Base-by-base conservation (phyloP, 1,139 yeast genomes). In the Hyphopichia wangnamkhiaoensis region DNA sequence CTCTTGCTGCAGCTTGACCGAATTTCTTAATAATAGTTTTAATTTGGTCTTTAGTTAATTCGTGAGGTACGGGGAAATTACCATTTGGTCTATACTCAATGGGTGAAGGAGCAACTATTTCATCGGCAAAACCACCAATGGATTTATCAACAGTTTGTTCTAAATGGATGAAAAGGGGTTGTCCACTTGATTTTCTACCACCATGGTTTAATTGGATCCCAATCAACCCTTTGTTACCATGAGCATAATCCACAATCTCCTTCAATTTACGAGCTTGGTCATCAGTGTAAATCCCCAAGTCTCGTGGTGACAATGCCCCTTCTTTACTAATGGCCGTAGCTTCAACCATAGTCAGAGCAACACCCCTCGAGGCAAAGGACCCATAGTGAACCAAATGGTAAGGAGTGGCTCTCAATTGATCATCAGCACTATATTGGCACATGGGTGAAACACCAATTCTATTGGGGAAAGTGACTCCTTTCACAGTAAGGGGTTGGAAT, bases 161-260 rank as follows among this genome's bases (percentile, higher is more conserved):
- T 37, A 65, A 53, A 42, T 65, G 61, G 27, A 56, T 49, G 42
- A 54, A 60, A 42, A 53, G 57, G 16, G 76, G 68, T 19, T 71
- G 63, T 30, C 60, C 57, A 35, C 68, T 58, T 0, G 77, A 71
- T 49, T 76, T 76, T 51, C 82, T 70, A 31, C 84, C 84, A 27
- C 76, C 79, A 51, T 79, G 84, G n/a, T 70, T 74, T 20, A 80
- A 35, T 55, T 80, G 85, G 37, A 78, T 59, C 27, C 82, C 85
- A 42, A 78, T 68, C 27, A 57, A 56, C 31, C 64, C 68, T 36
- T 68, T 68, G 46, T 78, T 80, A 1, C 77, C 56, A 54, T 81
- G 87, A n/a, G 72, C 79, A 45, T 67, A 76, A 30, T 79, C 82
- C 8, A 74, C 82, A 40, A 82, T 63, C 31, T 67, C 63, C 47